phyloP scores from a whole-genome alignment of 139 green algal genomes.

The Tetradesmus obliquus region DNA sequence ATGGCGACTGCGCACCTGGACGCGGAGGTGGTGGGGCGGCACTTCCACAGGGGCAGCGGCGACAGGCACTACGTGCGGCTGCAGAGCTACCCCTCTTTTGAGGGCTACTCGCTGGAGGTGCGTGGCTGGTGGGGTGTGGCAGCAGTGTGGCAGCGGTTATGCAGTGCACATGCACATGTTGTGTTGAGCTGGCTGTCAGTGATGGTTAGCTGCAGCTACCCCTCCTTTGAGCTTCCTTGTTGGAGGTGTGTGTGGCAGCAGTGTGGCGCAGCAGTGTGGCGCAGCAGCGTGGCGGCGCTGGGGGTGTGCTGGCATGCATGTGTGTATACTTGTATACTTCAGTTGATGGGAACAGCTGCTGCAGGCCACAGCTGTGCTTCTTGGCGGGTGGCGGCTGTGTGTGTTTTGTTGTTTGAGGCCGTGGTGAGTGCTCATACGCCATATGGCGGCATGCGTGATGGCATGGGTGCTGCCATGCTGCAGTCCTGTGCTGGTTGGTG shows the following conservation, averaged over 20 bases:
- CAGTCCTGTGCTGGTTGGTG: too few relatives aligned
- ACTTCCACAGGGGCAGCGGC: slow-evolving; percentile 60
- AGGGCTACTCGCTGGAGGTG: slow-evolving; percentile 59
- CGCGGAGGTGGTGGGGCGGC: slow-evolving; percentile 45
- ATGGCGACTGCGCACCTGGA: slow-evolving; percentile 56
- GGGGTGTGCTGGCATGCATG: too few relatives aligned
- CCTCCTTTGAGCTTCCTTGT: too few relatives aligned
- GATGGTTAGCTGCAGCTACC: too few relatives aligned
- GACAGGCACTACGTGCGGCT: slow-evolving; percentile 60
- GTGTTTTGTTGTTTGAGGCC: neutral
- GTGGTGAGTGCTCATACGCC: neutral
- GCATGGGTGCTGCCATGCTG: neutral
- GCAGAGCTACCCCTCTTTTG: slow-evolving; percentile 58
- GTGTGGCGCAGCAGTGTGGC: too few relatives aligned
- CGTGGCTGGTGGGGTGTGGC: neutral
- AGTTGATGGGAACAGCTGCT: too few relatives aligned
- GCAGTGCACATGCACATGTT: neutral
- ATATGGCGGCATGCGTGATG: neutral
- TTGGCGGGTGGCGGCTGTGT: neutral
- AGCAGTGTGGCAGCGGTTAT: neutral
- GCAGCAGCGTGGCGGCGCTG: too few relatives aligned
- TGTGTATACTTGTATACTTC: too few relatives aligned
- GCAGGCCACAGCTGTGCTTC: too few relatives aligned
- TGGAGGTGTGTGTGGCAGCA: too few relatives aligned
- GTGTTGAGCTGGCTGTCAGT: neutral